Base-by-base conservation (phyloP, 164 flowering plant genomes). In the Taxillus chinensis region DNA sequence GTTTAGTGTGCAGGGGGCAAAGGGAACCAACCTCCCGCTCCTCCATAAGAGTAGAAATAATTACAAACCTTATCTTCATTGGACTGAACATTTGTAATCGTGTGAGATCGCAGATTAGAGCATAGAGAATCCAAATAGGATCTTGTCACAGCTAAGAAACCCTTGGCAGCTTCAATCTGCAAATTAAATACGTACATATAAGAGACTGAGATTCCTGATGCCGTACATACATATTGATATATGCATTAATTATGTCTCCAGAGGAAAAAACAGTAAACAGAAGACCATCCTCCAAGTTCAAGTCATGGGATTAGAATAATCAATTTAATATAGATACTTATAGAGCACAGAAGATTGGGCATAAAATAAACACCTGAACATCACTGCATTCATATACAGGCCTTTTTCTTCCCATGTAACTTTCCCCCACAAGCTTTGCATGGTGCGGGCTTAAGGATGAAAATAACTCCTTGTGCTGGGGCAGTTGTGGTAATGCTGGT, bases 31-130 rank as follows among this genome's bases (percentile, higher is more conserved):
- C 27, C 27, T 27, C 27, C 27, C 27, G 27, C 27, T 27, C 27
- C 27, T 27, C 27, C 27, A 2, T 27, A 27, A 27, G 1, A 27
- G 27, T 0, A 0, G 2, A 27, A 27, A 0, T 27, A 27, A 27
- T 27, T 13, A 63, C 75, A 15, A 51, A 93, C 99, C 97, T 90
- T 93, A 71, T 93, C 99, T 68, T 90, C 82, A 63, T 93, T 87
- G 46, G 97, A 89, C 61, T 93, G 99, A 61, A 93, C 99, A 70
- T 90, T 93, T 40, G 99, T 93, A 45, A 93, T 93, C 42, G 98
- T 93, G 62, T 90, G 98, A 49, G 98, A 88, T 7, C 97, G 95
- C 69, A 93, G 70, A 68, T 89, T 88, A 45, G 88, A 80, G 79
- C 97, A 88, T 59, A 93, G 89, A 42, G 88, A 82, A 67, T 93